phyloP scores from a whole-genome alignment of 306 rosid genomes.

The Casuarina cunninghamiana region DNA sequence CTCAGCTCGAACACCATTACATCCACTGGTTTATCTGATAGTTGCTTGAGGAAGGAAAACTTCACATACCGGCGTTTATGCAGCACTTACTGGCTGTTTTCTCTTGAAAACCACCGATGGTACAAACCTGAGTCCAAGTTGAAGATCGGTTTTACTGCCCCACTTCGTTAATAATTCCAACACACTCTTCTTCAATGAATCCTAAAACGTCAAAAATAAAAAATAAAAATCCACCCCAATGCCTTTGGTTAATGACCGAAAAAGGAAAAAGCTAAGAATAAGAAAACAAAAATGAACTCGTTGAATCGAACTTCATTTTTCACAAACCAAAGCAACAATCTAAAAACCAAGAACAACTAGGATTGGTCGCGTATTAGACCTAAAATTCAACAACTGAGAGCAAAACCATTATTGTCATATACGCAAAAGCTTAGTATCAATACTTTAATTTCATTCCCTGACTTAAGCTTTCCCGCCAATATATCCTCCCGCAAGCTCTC shows the following conservation, averaged over 20 bases:
- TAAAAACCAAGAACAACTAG: not conserved
- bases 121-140: constrained; percentile 50
- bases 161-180: constrained; percentile 41
- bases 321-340: not conserved
- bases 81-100: not conserved
- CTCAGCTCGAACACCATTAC: too few relatives aligned
- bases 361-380: not conserved
- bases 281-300: not conserved
- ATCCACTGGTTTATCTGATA: too few relatives aligned
- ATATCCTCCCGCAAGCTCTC: constrained; percentile 84
- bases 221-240: constrained; percentile 29
- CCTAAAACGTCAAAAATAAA: constrained; percentile 52
- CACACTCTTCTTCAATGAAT: constrained; percentile 61
- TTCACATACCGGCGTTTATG: not conserved
- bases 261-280: not conserved
- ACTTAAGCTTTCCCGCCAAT: constrained; percentile 82
- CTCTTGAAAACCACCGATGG: too few relatives aligned
- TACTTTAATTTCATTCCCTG: constrained; percentile 94
- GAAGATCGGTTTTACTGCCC: constrained; percentile 57
- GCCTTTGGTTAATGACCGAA: constrained; percentile 7
- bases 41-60: too few relatives aligned
- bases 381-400: not conserved
- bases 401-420: too few relatives aligned
- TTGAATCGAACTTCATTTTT: not conserved
- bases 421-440: not conserved